Base-by-base conservation (phyloP, 805 yeast species). In the Ogataea naganishii region DNA sequence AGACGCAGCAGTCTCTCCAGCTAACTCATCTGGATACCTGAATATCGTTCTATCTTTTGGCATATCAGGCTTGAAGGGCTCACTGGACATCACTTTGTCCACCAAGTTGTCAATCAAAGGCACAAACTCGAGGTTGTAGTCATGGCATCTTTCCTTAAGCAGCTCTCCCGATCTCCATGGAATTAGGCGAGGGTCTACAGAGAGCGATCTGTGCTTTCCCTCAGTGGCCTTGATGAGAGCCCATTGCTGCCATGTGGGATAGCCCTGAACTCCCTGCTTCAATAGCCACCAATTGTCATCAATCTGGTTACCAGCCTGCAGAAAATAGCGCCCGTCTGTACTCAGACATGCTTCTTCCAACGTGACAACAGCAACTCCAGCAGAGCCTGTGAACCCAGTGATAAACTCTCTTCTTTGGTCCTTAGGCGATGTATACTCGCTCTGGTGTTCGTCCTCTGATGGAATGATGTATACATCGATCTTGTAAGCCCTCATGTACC, bases 271-370 rank as follows among this genome's bases (percentile, higher is more conserved):
- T 4, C 95, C 95, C 51, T 80, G 94, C 48, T 80, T 86, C 36
- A 92, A 64, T 26, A 92, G 57, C 2, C 58, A 55, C 97, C 97
- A 92, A 46, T 75, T 75, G 22, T 56, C 47, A 50, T 84, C 94
- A 32, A 92, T 61, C 57, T 92, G 92, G 34, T 78, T 72, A 14
- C 69, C 73, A 1, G 97, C 97, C 58, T 92, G 98, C 35, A 83
- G 62, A 53, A 85, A 92, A 59, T 92, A 92, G 40, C 98, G 67
- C 2, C 97, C 97, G 56, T 92, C 98, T 0, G 98, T 92, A 7
- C 94, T 75, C 29, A 92, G 58, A 0, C 80, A 82, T 10, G 95
- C 94, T 27, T 73, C 70, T 18, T 57, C 55, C 23, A 64, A 43
- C 6, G 95, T 77, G 13, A 89, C 67, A n/a, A 92, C 69, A 1